Evolutionary conservation across 148 eudicot genomes (phyloP), one percentile per base, ranked within the genome.

Genomic region (Oxyria digyna): DNA sequence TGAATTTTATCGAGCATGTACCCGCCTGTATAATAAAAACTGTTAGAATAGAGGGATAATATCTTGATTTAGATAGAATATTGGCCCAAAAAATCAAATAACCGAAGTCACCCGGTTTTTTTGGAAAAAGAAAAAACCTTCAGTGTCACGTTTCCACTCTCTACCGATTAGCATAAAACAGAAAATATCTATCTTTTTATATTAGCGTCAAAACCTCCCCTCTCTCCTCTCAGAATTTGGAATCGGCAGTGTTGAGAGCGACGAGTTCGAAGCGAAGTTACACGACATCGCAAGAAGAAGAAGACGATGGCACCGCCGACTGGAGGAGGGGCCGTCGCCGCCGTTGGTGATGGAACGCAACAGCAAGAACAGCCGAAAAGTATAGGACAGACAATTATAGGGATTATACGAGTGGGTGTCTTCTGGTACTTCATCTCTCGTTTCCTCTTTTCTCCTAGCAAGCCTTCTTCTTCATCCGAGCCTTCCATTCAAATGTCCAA

Each of bases 371-470:
- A 73, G 21, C 76, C 67, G 17, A 76, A 35, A 4, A 81, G 97
- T 0, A 35, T 84, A 23, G 88, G 96, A 0, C 80, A 84, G 67
- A 78, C 89, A 23, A 71, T 95, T 1, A 67, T 85, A 0, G 99
- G 97, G 21, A 72, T 95, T 1, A 84, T 95, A 21, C 83, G 96
- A 62, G 77, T 95, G 43, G 89, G 85, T 21, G 86, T 95, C 3
- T 84, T 95, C 67, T 88, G 96, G 89, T 95, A 88, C 79, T 95
- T 95, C 70, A 86, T 91, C 9, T 95, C 99, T 14, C 88, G 87
- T 24, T 95, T 95, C 81, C 87, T 81, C 69, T 71, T 87, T 71
- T 78, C 87, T 42, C 87, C 99, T 15, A 78, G 81, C 74, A 81
- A 78, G 69, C 67, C 97, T 8, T 11, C 74, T 26, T 62, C 74